Conservation (phyloP, 164 flowering plant species). For the Buxus sempervirens region DNA sequence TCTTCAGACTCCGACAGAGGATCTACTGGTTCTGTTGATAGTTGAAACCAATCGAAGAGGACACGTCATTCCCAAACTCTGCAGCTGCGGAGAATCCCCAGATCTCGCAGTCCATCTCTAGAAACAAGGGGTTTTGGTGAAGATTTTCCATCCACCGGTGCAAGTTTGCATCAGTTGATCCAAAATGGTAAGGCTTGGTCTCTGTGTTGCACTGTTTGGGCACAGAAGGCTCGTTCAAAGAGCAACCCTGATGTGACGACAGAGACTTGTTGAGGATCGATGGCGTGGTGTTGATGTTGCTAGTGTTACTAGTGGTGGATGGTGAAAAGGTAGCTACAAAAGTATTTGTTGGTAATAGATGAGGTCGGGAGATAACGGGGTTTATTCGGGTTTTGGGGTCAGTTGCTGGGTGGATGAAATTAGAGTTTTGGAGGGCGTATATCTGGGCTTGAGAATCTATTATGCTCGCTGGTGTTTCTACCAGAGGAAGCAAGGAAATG, state of each 20-base stretch:
- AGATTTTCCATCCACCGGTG: slow-evolving; percentile 21
- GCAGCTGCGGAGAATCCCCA: slow-evolving; percentile 16
- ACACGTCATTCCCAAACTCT: slow-evolving; percentile 24
- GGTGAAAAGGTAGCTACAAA: no score
- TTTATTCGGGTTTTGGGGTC: slow-evolving; percentile 24
- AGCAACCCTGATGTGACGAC: slow-evolving; percentile 33
- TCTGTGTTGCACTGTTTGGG: slow-evolving; percentile 46
- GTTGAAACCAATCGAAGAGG: slow-evolving; percentile 38
- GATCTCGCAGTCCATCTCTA: slow-evolving; percentile 29
- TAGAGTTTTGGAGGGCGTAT: slow-evolving; percentile 16
- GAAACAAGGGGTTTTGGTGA: slow-evolving; percentile 24
- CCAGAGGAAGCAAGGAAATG: slow-evolving; percentile 26
- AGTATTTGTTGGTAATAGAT: slow-evolving; percentile 13
- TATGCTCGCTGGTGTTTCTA: slow-evolving; percentile 23
- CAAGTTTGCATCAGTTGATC: slow-evolving; percentile 15
- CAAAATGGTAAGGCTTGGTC: slow-evolving; percentile 25
- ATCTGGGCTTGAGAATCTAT: slow-evolving; percentile 12
- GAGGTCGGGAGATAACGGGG: slow-evolving; percentile 18
- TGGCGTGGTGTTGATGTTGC: slow-evolving; percentile 19
- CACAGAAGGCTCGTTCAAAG: slow-evolving; percentile 12
- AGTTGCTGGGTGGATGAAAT: slow-evolving; percentile 12
- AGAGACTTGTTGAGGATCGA: slow-evolving; percentile 29
- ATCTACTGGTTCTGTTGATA: no score
- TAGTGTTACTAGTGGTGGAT: not conserved
- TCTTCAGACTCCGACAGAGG: slow-evolving; percentile 13